phyloP scores from a whole-genome alignment of 257 asterid genomes.

The Phtheirospermum japonicum region DNA sequence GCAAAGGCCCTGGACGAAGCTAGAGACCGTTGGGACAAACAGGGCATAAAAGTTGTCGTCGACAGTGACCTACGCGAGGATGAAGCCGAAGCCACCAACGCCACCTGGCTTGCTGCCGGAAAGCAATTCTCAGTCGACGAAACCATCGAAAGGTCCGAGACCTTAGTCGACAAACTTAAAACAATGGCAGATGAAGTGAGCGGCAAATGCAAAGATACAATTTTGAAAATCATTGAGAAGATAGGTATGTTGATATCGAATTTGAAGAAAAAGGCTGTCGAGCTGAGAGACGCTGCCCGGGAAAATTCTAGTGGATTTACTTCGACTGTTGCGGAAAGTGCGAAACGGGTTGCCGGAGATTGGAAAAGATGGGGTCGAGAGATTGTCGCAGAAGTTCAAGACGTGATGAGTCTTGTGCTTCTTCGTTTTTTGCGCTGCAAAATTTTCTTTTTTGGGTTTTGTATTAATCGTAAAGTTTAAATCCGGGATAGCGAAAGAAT shows the following conservation, averaged over 20 bases:
- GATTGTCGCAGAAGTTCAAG: constrained; percentile 81
- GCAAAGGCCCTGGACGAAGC: constrained; percentile 87
- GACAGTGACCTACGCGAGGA: constrained; percentile 78
- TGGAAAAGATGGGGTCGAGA: constrained; percentile 87
- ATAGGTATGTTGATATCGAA: constrained; percentile 41
- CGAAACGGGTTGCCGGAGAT: constrained; percentile 75
- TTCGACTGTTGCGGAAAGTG: constrained; percentile 53
- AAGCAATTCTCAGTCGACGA: constrained; percentile 60
- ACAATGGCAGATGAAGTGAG: constrained; percentile 60
- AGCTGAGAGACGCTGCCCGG: constrained; percentile 47
- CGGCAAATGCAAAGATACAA: constrained; percentile 64
- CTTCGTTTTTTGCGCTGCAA: not conserved
- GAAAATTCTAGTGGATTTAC: constrained; percentile 42
- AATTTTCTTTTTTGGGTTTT: too few species aligned
- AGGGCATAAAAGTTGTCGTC: constrained; percentile 85
- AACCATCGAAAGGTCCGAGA: constrained; percentile 67
- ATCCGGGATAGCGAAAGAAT: too few species aligned
- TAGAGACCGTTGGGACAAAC: constrained; percentile 80
- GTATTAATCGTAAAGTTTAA: not conserved
- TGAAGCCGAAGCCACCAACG: constrained; percentile 71
- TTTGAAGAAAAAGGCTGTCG: constrained; percentile 56
- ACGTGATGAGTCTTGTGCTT: constrained; percentile 39
- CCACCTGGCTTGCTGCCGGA: constrained; percentile 70
- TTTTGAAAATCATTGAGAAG: constrained; percentile 54
- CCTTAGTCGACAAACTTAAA: constrained; percentile 65